A percentile compares a stretch with the other conserved stretches of the same genome.
These are phyloP conservation scores for Suillus spraguei DNA, from an alignment of 768 basidiomycete genomes.

Conservation along the genomic window DNA sequence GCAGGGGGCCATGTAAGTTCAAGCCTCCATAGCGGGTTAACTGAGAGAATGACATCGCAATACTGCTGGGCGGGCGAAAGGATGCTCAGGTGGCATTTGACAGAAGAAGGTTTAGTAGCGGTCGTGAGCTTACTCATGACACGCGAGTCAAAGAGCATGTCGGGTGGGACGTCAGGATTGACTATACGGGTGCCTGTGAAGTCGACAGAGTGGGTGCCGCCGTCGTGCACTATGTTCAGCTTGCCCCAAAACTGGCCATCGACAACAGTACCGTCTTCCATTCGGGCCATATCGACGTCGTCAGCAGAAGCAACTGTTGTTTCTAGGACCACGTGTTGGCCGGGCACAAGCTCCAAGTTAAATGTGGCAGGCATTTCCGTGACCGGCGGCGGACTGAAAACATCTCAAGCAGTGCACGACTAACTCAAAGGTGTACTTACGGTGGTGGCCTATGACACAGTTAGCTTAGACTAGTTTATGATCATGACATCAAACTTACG, in stretches of 20 bases:
- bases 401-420: conserved; percentile 17
- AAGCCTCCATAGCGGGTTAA: conserved; percentile 76
- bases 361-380: conserved; percentile 87
- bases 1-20: conserved; percentile 79
- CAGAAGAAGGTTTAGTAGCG: conserved; percentile 72
- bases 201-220: conserved; percentile 78
- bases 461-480: conserved; percentile 16
- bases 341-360: conserved; percentile 77
- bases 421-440: conserved; percentile 35
- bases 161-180: conserved; percentile 63
- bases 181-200: conserved; percentile 78
- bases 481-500: conserved; percentile 50
- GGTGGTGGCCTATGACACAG: conserved; percentile 45
- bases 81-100: conserved; percentile 76
- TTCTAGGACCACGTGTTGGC: conserved; percentile 80
- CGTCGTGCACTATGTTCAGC: conserved; percentile 77
- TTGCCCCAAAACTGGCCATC: conserved; percentile 91
- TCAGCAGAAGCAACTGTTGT: conserved; percentile 76
- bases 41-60: conserved; percentile 74
- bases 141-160: conserved; percentile 75
- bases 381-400: conserved; percentile 62
- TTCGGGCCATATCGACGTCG: conserved; percentile 88
- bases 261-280: conserved; percentile 87
- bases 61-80: conserved; percentile 75
- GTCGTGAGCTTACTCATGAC: conserved; percentile 77